These are phyloP conservation scores for Arachnopeziza araneosa DNA, from an alignment of 2,329 filamentous ascomycete species.

Conservation along the genomic window DNA sequence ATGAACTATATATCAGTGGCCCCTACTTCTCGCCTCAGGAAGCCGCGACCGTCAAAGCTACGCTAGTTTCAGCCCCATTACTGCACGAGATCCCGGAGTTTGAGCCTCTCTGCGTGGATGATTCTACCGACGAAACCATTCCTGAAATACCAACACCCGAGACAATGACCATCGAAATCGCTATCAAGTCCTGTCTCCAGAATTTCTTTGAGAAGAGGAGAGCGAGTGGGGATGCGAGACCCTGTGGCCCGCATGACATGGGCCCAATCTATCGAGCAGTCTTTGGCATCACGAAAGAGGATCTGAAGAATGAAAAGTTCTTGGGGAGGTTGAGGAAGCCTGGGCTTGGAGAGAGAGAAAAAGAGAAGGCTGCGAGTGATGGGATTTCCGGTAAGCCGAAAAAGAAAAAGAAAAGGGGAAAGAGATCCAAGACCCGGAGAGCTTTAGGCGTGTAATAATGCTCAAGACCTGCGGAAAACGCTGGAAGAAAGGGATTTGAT, in stretches of 20 bases:
- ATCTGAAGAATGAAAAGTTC: background rate
- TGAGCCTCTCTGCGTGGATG: background rate
- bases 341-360: background rate
- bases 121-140: slow-evolving; percentile 1
- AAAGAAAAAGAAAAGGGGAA: background rate
- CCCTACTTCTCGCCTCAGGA: slow-evolving; percentile 26
- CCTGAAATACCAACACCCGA: slow-evolving; percentile 4
- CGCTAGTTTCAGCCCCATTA: slow-evolving; percentile 8
- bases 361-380: no score
- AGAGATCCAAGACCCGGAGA: background rate
- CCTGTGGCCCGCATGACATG: slow-evolving; percentile 29
- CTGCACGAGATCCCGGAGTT: slow-evolving; percentile 10
- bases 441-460: background rate
- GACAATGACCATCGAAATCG: slow-evolving; percentile 20
- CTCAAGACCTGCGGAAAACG: no score
- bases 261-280: slow-evolving; percentile 2
- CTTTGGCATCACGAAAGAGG: background rate
- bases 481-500: no score
- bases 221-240: slow-evolving; percentile 27
- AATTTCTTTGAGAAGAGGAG: slow-evolving; percentile 27
- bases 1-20: slow-evolving; percentile 27
- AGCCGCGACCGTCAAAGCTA: slow-evolving; percentile 17
- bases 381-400: background rate
- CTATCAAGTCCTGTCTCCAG: slow-evolving; percentile 18
- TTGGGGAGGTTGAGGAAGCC: background rate